phyloP scores from a whole-genome alignment of 495 filamentous ascomycete species.

The Neurospora sp. region DNA sequence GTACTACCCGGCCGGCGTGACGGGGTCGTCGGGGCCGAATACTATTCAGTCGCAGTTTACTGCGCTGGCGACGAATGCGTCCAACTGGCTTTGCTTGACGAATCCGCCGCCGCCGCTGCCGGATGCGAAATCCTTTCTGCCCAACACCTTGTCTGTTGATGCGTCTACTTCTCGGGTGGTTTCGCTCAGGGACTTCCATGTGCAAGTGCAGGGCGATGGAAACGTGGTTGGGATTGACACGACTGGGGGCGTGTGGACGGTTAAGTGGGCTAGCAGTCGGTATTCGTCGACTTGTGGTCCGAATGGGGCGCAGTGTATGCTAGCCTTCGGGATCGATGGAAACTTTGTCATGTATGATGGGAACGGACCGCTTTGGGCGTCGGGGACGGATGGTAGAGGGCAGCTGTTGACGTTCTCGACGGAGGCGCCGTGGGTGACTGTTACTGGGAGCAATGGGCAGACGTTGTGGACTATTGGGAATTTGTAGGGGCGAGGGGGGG shows the following conservation, averaged over 20 bases:
- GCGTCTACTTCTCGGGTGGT: background rate
- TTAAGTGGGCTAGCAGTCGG: constrained; percentile 5
- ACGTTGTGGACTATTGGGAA: constrained; percentile 5
- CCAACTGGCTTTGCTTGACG: constrained; percentile 9
- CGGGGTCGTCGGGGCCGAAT: background rate
- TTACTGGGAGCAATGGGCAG: background rate
- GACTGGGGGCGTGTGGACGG: constrained; percentile 3
- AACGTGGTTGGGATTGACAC: constrained; percentile 11
- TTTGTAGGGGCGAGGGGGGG: background rate
- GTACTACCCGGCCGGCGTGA: constrained; percentile 3
- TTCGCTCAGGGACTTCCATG: constrained; percentile 4
- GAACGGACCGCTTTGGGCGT: constrained; percentile 3
- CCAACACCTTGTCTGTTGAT: background rate
- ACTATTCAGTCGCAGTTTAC: constrained; percentile 5
- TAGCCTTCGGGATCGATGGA: background rate
- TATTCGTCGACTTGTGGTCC: constrained; percentile 2
- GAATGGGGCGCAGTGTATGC: background rate
- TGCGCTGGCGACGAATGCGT: constrained; percentile 1
- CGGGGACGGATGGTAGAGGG: constrained; percentile 2
- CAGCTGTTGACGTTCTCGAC: background rate
- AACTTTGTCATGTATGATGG: constrained; percentile 4
- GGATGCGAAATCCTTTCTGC: background rate
- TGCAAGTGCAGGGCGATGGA: constrained; percentile 11
- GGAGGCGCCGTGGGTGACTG: constrained; percentile 3
- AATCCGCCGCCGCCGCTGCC: constrained; percentile 6